A percentile compares a stretch with the other conserved stretches of the same genome.
Evolutionary conservation across 495 filamentous ascomycete genomes (phyloP).

Genomic region (Penicillium antarcticum): DNA sequence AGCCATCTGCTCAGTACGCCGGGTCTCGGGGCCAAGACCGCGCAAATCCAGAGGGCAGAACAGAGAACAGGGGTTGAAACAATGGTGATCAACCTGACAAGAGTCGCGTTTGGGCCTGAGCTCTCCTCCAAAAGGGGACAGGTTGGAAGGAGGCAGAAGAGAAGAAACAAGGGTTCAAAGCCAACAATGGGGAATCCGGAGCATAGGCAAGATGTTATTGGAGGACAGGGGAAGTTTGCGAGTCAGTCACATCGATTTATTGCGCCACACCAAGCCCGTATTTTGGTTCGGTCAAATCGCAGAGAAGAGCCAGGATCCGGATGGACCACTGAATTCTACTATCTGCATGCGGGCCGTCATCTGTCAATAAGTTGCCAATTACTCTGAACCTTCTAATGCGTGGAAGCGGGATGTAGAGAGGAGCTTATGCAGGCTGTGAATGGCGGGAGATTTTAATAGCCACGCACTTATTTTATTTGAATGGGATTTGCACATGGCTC

Average conservation of each 20-base stretch:
- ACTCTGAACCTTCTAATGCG: neutral
- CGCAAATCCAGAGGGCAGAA: constrained; percentile 6
- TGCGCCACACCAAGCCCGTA: neutral
- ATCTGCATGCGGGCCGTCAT: constrained; percentile 11
- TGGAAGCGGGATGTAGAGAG: neutral
- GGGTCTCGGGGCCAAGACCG: constrained; percentile 12
- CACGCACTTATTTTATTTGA: neutral
- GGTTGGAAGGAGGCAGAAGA: neutral
- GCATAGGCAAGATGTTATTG: neutral
- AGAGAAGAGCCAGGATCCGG: constrained; percentile 2
- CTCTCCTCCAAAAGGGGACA: neutral
- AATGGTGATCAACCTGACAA: neutral
- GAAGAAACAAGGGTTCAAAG: neutral
- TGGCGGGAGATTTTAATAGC: neutral
- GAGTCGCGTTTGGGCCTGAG: neutral
- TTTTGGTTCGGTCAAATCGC: neutral
- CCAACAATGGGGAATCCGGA: neutral
- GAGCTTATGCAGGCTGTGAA: neutral
- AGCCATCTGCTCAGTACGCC: constrained; percentile 6
- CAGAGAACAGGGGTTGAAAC: constrained; percentile 11
- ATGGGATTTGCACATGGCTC: neutral
- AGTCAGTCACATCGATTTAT: neutral
- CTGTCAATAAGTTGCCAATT: constrained; percentile 1
- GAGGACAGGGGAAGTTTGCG: neutral
- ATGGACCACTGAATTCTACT: neutral